A percentile compares a stretch with the other conserved stretches of the same genome.
These are phyloP conservation scores for Eutypa lata DNA, from an alignment of 2,329 filamentous ascomycete genomes.

Conservation along the genomic window DNA sequence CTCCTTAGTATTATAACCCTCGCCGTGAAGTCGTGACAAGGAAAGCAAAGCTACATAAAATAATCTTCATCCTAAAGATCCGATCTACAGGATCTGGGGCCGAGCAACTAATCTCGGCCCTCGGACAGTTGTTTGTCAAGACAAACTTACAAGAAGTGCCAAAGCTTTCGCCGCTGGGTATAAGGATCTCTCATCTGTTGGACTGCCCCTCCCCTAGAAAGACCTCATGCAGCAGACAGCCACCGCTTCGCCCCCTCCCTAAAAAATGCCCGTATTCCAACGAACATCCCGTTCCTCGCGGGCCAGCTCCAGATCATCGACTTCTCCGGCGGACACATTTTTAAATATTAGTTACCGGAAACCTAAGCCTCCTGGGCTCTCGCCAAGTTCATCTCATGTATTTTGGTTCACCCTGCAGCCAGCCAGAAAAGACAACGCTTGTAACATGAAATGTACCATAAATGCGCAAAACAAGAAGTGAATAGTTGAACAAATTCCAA, in stretches of 20 bases:
- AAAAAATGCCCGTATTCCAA: conserved; percentile 9
- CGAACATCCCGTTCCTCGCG: conserved; percentile 13
- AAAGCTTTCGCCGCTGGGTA: conserved; percentile 18
- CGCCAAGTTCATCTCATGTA: conserved; percentile 30
- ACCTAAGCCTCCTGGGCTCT: conserved; percentile 36
- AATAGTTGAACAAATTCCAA: conserved; percentile 16
- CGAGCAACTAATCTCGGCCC: conserved; percentile 15
- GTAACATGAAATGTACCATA: conserved; percentile 13
- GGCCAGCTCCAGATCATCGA: conserved; percentile 24
- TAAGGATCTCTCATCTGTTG: conserved; percentile 6
- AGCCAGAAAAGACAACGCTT: conserved; percentile 15
- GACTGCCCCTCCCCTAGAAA: conserved; percentile 4
- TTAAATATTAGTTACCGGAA: conserved; percentile 32
- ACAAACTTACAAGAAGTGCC: conserved; percentile 6
- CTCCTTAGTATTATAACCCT: conserved; percentile 32
- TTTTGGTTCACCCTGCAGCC: conserved; percentile 27
- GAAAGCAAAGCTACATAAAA: conserved; percentile 18
- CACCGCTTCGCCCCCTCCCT: not conserved
- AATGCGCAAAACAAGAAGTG: conserved; percentile 23
- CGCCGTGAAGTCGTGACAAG: conserved; percentile 33
- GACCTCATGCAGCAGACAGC: not conserved
- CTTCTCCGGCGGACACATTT: conserved; percentile 20
- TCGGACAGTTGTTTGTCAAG: conserved; percentile 1
- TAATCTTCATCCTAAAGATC: conserved; percentile 16
- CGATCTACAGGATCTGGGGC: conserved; percentile 12